Conservation (phyloP, 345 rosid genomes). For the Syzygium jambos region DNA sequence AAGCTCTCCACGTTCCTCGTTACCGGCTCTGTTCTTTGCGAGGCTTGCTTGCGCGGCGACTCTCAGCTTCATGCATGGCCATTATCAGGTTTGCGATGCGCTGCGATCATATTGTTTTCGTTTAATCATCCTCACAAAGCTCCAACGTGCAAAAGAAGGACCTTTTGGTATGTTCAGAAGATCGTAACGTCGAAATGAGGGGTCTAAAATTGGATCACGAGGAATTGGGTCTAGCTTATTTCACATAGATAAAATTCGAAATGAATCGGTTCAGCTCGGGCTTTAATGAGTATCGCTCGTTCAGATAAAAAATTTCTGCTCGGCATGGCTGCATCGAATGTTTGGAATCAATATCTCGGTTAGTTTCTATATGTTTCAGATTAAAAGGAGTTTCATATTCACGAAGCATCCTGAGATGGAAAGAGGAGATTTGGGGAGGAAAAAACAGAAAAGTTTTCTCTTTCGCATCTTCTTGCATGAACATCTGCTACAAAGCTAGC, state of each 20-base stretch:
- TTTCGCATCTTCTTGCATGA: background rate
- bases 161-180: background rate
- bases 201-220: background rate
- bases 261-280: background rate
- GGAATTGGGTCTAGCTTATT: background rate
- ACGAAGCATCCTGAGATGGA: background rate
- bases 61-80: slow-evolving; percentile 29
- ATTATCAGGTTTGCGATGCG: slow-evolving; percentile 23
- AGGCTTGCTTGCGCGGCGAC: slow-evolving; percentile 15
- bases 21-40: slow-evolving; percentile 39
- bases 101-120: background rate
- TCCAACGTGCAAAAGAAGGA: background rate
- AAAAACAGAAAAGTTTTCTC: background rate
- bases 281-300: background rate
- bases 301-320: background rate
- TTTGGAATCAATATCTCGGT: background rate
- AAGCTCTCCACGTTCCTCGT: slow-evolving; percentile 60
- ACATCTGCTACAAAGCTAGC: background rate
- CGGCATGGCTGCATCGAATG: background rate
- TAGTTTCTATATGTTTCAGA: background rate
- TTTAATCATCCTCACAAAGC: background rate
- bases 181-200: background rate
- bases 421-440: background rate
- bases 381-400: background rate
- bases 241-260: background rate